These are phyloP conservation scores for Nakazawaea laoshanensis DNA, from an alignment of 805 yeast species.

Conservation along the genomic window DNA sequence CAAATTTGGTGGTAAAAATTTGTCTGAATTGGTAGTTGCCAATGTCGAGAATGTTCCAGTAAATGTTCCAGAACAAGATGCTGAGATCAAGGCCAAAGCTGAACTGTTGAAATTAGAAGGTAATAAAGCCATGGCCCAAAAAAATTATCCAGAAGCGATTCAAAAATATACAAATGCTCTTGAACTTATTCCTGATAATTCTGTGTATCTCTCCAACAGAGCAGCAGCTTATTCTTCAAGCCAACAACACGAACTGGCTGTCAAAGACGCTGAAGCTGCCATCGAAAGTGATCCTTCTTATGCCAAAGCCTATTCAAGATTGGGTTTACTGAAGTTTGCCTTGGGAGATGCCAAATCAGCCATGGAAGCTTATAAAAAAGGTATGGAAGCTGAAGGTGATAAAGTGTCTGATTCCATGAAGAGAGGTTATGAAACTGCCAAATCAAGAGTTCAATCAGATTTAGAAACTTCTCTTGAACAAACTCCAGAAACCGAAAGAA, in stretches of 20 bases:
- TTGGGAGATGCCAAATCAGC: constrained; percentile 87
- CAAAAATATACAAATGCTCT: constrained; percentile 78
- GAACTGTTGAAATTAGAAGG: constrained; percentile 82
- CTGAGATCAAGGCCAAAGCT: constrained; percentile 63
- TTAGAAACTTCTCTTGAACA: constrained; percentile 34
- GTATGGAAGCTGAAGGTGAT: constrained; percentile 82
- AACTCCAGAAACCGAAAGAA: constrained; percentile 10
- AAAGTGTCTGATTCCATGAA: constrained; percentile 82
- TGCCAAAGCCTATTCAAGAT: constrained; percentile 89
- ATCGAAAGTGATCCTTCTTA: constrained; percentile 69
- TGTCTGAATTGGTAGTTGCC: constrained; percentile 33
- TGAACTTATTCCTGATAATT: constrained; percentile 57
- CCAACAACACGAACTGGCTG: constrained; percentile 67
- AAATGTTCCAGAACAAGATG: constrained; percentile 34
- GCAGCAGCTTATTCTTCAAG: constrained; percentile 92
- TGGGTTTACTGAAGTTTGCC: constrained; percentile 93
- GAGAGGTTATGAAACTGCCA: constrained; percentile 90
- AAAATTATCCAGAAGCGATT: constrained; percentile 64
- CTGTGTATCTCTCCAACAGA: constrained; percentile 84
- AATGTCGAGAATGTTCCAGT: constrained; percentile 25
- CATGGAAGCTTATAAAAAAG: constrained; percentile 82
- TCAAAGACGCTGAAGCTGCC: constrained; percentile 77
- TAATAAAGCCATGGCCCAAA: constrained; percentile 78
- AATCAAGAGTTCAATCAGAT: constrained; percentile 76
- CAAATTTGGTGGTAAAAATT: constrained; percentile 39